Base-by-base conservation (phyloP, 345 rosid genomes). In the Eucalyptus leucophloia region DNA sequence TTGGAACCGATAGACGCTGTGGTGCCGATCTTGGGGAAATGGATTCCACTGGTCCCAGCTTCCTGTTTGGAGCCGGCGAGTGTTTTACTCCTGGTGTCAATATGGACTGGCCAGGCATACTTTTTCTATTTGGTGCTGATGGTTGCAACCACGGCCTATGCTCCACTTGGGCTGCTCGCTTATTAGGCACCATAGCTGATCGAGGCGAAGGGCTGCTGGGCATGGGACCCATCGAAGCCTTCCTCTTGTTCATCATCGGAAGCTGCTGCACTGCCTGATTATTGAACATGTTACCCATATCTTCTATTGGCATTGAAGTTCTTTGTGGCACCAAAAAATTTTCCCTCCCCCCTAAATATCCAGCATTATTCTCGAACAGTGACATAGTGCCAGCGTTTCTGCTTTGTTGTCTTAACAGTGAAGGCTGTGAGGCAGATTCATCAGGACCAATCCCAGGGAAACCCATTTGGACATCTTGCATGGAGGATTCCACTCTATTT, bases 91-190 rank as follows among this genome's bases (percentile, higher is more conserved):
- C 91, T 32, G 89, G 72, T 87, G 87, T 91, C n/a, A 92, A 89
- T 87, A 90, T 40, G 14, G 94, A 90, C 65, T 92, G 96, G 88
- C 90, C 85, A 88, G 93, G 93, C 12, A 89, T 80, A 72, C 89
- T 85, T 89, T 49, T 87, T 89, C 88, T 93, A 89, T 90, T 91
- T 51, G 92, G 86, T 45, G 91, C 86, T 65, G 95, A 87, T 62
- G 92, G 96, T 89, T 94, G 96, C 91, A 97, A 91, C 99, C 99
- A 98, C 60, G 99, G 99, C 91, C 98, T 96, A 90, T 89, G 95
- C 87, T 97, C 98, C 90, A 89, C 67, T 12, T 95, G 96, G 34
- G 91, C 92, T 86, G 93, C 85, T 72, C 94, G 94, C 91, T 96
- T 97, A 91, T 92, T 94, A 47, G 97, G 92, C 69, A 91, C 72